These are phyloP conservation scores for Gracilariopsis chorda DNA, from an alignment of 23 red algal genomes.

Conservation along the genomic window DNA sequence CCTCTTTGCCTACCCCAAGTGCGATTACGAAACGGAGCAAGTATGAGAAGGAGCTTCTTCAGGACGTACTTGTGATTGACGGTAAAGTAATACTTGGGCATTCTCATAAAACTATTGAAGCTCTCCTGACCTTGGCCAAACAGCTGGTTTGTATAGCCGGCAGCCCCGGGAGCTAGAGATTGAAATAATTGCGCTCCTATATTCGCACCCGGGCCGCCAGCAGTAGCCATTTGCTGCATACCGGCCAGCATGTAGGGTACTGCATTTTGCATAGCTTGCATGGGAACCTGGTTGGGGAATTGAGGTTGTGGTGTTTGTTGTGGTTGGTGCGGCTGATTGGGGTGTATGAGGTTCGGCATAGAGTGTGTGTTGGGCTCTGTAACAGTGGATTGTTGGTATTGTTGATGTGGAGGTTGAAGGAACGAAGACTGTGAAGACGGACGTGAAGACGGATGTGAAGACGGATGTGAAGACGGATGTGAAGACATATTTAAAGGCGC, in stretches of 20 bases:
- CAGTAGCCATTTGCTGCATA: constrained; percentile 21
- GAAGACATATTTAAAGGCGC: background rate
- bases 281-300: background rate
- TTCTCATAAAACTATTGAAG: constrained; percentile 42
- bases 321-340: constrained; percentile 24
- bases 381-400: background rate
- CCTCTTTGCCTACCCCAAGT: constrained; percentile 49
- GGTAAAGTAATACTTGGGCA: constrained; percentile 96
- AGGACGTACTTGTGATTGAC: constrained; percentile 91
- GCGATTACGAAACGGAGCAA: constrained; percentile 76
- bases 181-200: constrained; percentile 62
- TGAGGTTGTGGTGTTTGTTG: constrained; percentile 27
- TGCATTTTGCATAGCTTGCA: constrained; percentile 1
- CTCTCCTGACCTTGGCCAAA: constrained; percentile 25
- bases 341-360: no score
- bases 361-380: background rate
- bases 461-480: background rate
- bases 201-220: background rate
- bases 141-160: constrained; percentile 28
- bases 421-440: background rate
- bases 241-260: constrained; percentile 44
- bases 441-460: background rate
- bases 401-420: background rate
- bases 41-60: constrained; percentile 76
- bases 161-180: constrained; percentile 39